Percentiles rank a stretch among this genome's conserved stretches.
These are phyloP conservation scores for Alternaria hordeiaustralica DNA, from an alignment of 2,329 filamentous ascomycete species.

Conservation along the genomic window DNA sequence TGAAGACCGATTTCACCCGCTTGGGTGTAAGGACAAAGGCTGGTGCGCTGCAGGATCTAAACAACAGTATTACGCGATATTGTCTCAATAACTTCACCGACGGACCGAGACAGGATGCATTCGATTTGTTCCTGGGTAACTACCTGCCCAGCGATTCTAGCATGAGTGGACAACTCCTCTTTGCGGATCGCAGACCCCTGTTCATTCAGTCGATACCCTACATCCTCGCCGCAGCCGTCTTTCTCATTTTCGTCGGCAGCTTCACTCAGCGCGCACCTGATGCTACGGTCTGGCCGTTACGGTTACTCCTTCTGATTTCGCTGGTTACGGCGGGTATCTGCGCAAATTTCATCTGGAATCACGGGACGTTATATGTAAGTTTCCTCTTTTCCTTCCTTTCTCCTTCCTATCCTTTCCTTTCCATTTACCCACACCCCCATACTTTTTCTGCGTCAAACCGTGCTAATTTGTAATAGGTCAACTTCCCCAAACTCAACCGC, in stretches of 20 bases:
- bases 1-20: constrained; percentile 98
- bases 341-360: constrained; percentile 76
- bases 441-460: no score
- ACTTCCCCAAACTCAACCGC: constrained; percentile 97
- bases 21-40: constrained; percentile 85
- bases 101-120: constrained; percentile 92
- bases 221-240: constrained; percentile 81
- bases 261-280: constrained; percentile 76
- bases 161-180: constrained; percentile 75
- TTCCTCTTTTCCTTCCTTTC: neutral
- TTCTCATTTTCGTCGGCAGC: constrained; percentile 77
- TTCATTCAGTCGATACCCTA: constrained; percentile 95
- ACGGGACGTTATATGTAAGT: constrained; percentile 95
- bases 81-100: constrained; percentile 94
- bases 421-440: no score
- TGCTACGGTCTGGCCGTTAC: constrained; percentile 78
- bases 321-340: constrained; percentile 72
- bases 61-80: constrained; percentile 88
- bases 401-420: neutral
- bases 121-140: constrained; percentile 88
- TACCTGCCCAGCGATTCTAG: constrained; percentile 78
- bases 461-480: no score
- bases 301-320: constrained; percentile 83
- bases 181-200: constrained; percentile 83
- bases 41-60: constrained; percentile 84